Percentiles rank a stretch among this genome's conserved stretches.
These are phyloP conservation scores for Fibroporia radiculosa DNA, from an alignment of 768 basidiomycete species.

Conservation along the genomic window DNA sequence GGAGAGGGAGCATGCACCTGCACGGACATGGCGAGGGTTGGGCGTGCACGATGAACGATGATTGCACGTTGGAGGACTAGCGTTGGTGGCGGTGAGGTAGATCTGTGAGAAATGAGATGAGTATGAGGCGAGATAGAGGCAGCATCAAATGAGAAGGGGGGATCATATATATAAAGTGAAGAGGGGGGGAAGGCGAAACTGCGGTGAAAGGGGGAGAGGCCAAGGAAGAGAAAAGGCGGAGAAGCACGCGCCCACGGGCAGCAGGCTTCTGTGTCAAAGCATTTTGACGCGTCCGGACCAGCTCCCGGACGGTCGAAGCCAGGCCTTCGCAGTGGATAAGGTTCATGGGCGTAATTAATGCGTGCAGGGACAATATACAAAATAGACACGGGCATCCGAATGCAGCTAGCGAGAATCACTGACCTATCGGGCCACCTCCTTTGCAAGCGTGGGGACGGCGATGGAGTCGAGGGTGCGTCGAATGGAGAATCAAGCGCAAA, in stretches of 20 bases:
- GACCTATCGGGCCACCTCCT: constrained; percentile 14
- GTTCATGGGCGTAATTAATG: constrained; percentile 5
- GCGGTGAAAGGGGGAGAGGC: not conserved
- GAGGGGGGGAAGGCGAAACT: not conserved
- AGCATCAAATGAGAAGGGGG: not conserved
- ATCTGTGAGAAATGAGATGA: constrained; percentile 3
- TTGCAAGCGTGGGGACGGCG: constrained; percentile 17
- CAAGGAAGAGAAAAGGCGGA: constrained; percentile 1
- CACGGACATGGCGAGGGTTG: constrained; percentile 32
- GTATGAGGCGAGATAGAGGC: constrained; percentile 6
- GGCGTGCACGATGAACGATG: constrained; percentile 19
- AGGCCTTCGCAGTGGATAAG: constrained; percentile 7
- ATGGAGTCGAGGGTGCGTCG: constrained; percentile 15
- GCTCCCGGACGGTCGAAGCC: constrained; percentile 1
- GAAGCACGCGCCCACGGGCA: constrained; percentile 3
- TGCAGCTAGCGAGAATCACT: constrained; percentile 11
- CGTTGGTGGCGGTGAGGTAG: constrained; percentile 10
- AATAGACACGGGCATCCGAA: constrained; percentile 7
- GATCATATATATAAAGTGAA: constrained; percentile 11
- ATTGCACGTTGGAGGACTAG: constrained; percentile 16
- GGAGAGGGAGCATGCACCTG: constrained; percentile 25
- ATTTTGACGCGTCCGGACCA: constrained; percentile 4
- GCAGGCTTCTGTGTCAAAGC: constrained; percentile 1
- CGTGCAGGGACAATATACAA: constrained; percentile 2
- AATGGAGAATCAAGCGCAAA: constrained; percentile 2